Evolutionary conservation across 345 rosid species (phyloP), one percentile per base, ranked within the genome.

Genomic region (Melaleuca alternifolia): DNA sequence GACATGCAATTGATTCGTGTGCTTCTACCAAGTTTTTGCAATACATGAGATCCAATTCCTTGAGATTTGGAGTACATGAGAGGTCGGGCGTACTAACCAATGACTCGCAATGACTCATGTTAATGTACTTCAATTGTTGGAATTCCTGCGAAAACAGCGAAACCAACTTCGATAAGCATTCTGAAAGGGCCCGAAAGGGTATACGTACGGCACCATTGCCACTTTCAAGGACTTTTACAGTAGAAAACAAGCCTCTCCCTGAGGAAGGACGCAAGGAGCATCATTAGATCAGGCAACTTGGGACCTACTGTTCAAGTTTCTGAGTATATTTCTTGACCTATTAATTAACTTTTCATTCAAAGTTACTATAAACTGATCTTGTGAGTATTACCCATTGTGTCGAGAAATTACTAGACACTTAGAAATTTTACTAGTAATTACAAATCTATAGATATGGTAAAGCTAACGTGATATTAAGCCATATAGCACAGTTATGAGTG

Each of bases 271-370:
- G 75, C 75, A 61, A 13, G 41, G 75, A 28, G 75, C 75, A 12
- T 28, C 10, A 5, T 7, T 0, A 28, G 14, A 28, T 13, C 0
- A 3, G 41, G 3, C 20, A 13, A 28, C 0, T 13, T 7, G 5
- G 41, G 28, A 14, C 75, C 10, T 3, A 30, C 21, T 30, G 15
- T 16, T 30, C 14, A 0, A 20, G 41, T 61, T 1, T 14, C 41
- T 6, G 3, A 61, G 20, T 61, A 3, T 28, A 61, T 14, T 61
- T 1, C 18, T 28, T 61, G 28, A 7, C 11, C 21, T 30, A 62
- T 15, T 30, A 62, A 62, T 15, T 62, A 62, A 62, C 11, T 15
- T 30, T 30, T 30, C 11, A 30, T 62, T 62, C 76, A 62, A 28
- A 14, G 41, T 28, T 28, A 6, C 76, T 62, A 62, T 62, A 28